A percentile compares a stretch with the other conserved stretches of the same genome.
phyloP scores from a whole-genome alignment of 83 land plant species.

The Larix sibirica region DNA sequence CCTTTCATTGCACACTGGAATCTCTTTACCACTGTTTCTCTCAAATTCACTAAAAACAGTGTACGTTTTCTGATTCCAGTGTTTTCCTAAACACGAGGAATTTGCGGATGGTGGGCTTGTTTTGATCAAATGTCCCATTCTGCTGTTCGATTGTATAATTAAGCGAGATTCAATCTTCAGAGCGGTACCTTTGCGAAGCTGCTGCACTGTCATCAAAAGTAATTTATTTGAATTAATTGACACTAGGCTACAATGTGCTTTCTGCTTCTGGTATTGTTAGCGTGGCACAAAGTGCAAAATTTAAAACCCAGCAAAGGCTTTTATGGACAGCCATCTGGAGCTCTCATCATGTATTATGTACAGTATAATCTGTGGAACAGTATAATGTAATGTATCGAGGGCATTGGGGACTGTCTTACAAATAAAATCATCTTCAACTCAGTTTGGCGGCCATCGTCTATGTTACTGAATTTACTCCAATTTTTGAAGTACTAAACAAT shows the following conservation, averaged over 20 bases:
- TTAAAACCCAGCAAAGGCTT: background rate
- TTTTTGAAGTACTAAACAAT: background rate
- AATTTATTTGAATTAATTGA: conserved; percentile 1
- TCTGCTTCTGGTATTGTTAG: background rate
- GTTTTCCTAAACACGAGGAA: background rate
- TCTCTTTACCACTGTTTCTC: background rate
- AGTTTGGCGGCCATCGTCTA: background rate
- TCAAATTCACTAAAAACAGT: background rate
- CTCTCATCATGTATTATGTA: background rate
- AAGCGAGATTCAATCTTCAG: background rate
- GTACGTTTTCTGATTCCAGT: background rate
- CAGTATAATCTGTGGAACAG: background rate
- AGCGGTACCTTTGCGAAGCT: conserved; percentile 5
- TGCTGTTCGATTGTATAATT: background rate
- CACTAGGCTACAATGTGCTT: background rate
- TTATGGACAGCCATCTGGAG: background rate
- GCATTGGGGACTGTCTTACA: conserved; percentile 7
- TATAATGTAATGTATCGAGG: background rate
- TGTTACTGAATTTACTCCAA: background rate
- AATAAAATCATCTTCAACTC: background rate
- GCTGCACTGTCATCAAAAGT: background rate
- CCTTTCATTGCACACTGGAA: background rate
- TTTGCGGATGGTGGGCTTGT: background rate
- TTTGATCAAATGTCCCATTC: background rate
- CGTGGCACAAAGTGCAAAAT: background rate